These are phyloP conservation scores for Paspalum vaginatum DNA, from an alignment of 176 grass and related monocot genomes.

Conservation along the genomic window DNA sequence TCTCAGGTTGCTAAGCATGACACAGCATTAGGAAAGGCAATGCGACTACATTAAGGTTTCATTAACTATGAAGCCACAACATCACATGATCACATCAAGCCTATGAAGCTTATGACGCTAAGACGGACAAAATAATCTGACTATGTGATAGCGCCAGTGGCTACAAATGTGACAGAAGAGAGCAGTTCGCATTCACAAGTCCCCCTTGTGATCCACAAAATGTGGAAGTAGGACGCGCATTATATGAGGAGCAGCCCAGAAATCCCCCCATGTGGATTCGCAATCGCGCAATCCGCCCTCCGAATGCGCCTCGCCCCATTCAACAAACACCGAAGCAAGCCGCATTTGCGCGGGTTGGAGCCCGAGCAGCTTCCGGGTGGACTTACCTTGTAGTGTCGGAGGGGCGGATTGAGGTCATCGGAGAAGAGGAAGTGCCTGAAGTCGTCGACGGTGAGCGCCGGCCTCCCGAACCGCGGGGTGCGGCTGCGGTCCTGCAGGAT, in stretches of 20 bases:
- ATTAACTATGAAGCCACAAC: neutral
- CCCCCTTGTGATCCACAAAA: constrained; percentile 8
- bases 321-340: too few relatives aligned
- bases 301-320: neutral
- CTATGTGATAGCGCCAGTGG: constrained; percentile 14
- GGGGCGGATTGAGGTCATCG: constrained; percentile 75
- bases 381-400: constrained; percentile 48
- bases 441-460: constrained; percentile 66
- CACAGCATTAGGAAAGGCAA: constrained; percentile 5
- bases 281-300: neutral
- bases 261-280: neutral
- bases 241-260: neutral
- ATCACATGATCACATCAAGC: neutral
- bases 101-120: neutral
- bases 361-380: neutral
- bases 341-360: too few relatives aligned
- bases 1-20: neutral
- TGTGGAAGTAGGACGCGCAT: neutral
- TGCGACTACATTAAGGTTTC: neutral
- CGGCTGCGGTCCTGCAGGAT: constrained; percentile 60
- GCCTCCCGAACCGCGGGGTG: constrained; percentile 51
- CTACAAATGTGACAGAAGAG: neutral
- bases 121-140: neutral
- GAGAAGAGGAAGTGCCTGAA: constrained; percentile 82
- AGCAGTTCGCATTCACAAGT: neutral